These are phyloP conservation scores for Pezicula radicicola DNA, from an alignment of 2,329 filamentous ascomycete genomes.

Conservation along the genomic window DNA sequence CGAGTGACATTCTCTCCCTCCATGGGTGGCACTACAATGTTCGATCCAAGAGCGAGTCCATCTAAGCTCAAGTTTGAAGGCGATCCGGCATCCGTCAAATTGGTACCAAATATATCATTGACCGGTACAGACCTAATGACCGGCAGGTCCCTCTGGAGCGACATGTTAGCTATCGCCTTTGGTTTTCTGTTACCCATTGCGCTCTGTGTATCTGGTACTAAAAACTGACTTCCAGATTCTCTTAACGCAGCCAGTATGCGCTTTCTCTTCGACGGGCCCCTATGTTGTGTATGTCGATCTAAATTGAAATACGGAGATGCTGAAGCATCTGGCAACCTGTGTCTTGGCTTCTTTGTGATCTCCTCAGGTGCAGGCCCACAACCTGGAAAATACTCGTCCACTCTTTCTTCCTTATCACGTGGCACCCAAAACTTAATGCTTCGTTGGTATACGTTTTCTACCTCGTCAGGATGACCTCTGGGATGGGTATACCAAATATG, in stretches of 20 bases:
- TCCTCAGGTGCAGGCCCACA: not conserved
- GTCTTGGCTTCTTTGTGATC: conserved; percentile 4
- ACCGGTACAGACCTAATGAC: conserved; percentile 7
- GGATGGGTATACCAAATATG: conserved; percentile 34
- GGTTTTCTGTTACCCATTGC: not conserved
- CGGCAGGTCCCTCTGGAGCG: not conserved
- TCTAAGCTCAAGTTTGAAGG: not conserved
- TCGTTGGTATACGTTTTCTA: conserved; percentile 20
- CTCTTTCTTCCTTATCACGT: conserved; percentile 11
- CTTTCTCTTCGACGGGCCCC: conserved; percentile 13
- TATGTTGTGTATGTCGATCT: conserved; percentile 18
- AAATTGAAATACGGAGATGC: conserved; percentile 25
- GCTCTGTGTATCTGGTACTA: conserved; percentile 1
- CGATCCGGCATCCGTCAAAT: not conserved
- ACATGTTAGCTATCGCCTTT: not conserved
- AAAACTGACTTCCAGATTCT: conserved; percentile 15
- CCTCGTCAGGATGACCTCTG: conserved; percentile 18
- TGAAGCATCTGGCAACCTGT: conserved; percentile 21
- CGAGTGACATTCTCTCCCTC: not conserved
- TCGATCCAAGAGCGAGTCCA: not conserved
- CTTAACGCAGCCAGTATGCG: conserved; percentile 18
- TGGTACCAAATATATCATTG: conserved; percentile 14
- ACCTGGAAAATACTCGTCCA: conserved; percentile 20
- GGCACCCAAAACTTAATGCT: conserved; percentile 23
- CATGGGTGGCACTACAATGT: not conserved